Evolutionary conservation across 768 basidiomycete species (phyloP).

Genomic region (Rhodotorula kratochvilovae): DNA sequence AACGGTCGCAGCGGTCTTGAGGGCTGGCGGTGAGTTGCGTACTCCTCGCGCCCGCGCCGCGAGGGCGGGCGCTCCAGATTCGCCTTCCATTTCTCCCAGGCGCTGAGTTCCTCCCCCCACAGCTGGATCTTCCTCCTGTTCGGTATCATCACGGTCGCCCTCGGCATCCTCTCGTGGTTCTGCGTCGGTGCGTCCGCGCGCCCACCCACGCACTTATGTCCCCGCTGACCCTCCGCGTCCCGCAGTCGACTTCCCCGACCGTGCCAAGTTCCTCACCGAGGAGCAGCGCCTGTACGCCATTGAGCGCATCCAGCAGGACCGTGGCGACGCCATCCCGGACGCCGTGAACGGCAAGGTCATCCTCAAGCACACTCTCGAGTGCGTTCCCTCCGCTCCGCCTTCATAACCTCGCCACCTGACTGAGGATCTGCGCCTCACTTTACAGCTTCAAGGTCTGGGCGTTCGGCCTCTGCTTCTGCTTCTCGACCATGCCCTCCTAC

Average conservation of each 20-base stretch:
- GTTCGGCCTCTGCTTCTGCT: conserved; percentile 43
- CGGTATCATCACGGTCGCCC: conserved; percentile 39
- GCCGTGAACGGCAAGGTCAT: conserved; percentile 31
- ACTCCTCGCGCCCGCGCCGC: too few species aligned
- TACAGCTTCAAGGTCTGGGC: conserved; percentile 43
- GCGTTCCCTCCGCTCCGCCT: background rate
- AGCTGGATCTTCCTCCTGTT: conserved; percentile 2
- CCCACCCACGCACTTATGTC: too few species aligned
- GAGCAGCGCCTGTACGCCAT: conserved; percentile 41
- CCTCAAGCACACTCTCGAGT: conserved; percentile 35
- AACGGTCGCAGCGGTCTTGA: conserved; percentile 28
- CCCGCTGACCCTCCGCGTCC: too few species aligned
- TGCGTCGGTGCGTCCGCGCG: conserved; percentile 5
- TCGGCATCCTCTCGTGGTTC: conserved; percentile 41
- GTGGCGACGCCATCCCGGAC: conserved; percentile 45
- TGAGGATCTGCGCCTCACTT: background rate
- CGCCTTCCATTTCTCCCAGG: background rate
- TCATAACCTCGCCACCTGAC: too few species aligned
- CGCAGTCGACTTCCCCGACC: conserved; percentile 46
- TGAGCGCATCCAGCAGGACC: conserved; percentile 43
- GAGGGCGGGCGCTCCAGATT: too few species aligned
- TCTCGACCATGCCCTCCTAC: conserved; percentile 34
- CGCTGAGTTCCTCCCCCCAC: background rate
- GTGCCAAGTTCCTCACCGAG: conserved; percentile 43
- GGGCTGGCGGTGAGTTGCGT: conserved; percentile 44